These are phyloP conservation scores for Crithidia sp. DNA, from an alignment of 208 protist genomes.

Conservation along the genomic window DNA sequence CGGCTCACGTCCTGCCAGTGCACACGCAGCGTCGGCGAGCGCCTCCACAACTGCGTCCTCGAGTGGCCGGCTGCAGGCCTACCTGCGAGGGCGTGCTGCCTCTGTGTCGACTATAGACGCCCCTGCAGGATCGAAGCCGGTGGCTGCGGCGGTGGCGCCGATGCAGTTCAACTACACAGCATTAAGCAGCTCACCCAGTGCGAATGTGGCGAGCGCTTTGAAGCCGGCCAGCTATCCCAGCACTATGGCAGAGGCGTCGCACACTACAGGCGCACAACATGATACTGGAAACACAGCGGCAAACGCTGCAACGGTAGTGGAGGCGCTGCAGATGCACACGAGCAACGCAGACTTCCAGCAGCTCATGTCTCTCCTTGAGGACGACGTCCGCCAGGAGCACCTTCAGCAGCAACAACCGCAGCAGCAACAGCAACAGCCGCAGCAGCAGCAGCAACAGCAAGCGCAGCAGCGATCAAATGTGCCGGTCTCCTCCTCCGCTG, in stretches of 20 bases:
- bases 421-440: neutral
- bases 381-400: slow-evolving; percentile 41
- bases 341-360: slow-evolving; percentile 45
- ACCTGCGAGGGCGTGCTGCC: slow-evolving; percentile 17
- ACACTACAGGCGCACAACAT: too few relatives aligned
- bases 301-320: too few relatives aligned
- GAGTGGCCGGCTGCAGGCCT: slow-evolving; percentile 18
- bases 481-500: too few relatives aligned
- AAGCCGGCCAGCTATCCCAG: too few relatives aligned
- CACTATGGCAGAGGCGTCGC: too few relatives aligned
- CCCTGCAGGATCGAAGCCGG: neutral
- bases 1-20: slow-evolving; percentile 2
- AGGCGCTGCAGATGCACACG: slow-evolving; percentile 17
- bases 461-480: neutral
- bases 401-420: neutral
- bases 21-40: neutral
- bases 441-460: neutral
- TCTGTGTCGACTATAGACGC: slow-evolving; percentile 1
- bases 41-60: neutral
- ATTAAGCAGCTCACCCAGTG: too few relatives aligned
- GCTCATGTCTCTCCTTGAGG: slow-evolving; percentile 51
- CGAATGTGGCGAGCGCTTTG: too few relatives aligned
- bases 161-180: slow-evolving; percentile 1
- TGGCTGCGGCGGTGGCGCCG: neutral
- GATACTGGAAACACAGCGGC: too few relatives aligned